A percentile compares a stretch with the other conserved stretches of the same genome.
phyloP scores from a whole-genome alignment of 768 basidiomycete genomes.

The Calvatia gigantea region DNA sequence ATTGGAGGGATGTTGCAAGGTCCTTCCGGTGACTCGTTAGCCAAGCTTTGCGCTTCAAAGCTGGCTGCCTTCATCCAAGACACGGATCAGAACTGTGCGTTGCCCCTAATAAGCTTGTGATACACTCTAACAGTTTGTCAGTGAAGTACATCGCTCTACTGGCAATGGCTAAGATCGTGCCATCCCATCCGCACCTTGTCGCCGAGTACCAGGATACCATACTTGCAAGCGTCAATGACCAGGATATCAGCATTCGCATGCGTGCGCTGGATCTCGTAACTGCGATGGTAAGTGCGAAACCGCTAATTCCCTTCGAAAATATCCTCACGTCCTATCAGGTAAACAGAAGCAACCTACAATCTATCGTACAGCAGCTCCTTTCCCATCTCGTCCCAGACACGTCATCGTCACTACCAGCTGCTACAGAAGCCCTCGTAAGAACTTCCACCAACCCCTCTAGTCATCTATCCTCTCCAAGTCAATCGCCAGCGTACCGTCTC shows the following conservation, averaged over 20 bases:
- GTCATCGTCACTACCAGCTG: slow-evolving; percentile 49
- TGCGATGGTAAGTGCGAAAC: slow-evolving; percentile 66
- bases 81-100: slow-evolving; percentile 91
- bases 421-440: slow-evolving; percentile 55
- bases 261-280: slow-evolving; percentile 91
- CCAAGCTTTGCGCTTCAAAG: slow-evolving; percentile 88
- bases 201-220: slow-evolving; percentile 92
- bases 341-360: slow-evolving; percentile 78
- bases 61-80: slow-evolving; percentile 90
- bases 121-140: slow-evolving; percentile 28
- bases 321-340: slow-evolving; percentile 47
- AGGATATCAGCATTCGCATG: slow-evolving; percentile 95
- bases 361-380: slow-evolving; percentile 86
- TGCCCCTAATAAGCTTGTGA: not conserved
- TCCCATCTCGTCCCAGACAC: slow-evolving; percentile 75
- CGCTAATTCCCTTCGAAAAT: not conserved
- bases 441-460: slow-evolving; percentile 32
- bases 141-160: slow-evolving; percentile 97
- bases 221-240: slow-evolving; percentile 83
- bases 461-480: slow-evolving; percentile 47
- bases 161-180: slow-evolving; percentile 94
- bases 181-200: slow-evolving; percentile 84
- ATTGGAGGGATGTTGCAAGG: slow-evolving; percentile 94
- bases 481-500: slow-evolving; percentile 84
- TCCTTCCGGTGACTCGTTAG: slow-evolving; percentile 71